Percentiles rank a stretch among this genome's conserved stretches.
These are phyloP conservation scores for Tuber calosporum DNA, from an alignment of 495 filamentous ascomycete species.

Conservation along the genomic window DNA sequence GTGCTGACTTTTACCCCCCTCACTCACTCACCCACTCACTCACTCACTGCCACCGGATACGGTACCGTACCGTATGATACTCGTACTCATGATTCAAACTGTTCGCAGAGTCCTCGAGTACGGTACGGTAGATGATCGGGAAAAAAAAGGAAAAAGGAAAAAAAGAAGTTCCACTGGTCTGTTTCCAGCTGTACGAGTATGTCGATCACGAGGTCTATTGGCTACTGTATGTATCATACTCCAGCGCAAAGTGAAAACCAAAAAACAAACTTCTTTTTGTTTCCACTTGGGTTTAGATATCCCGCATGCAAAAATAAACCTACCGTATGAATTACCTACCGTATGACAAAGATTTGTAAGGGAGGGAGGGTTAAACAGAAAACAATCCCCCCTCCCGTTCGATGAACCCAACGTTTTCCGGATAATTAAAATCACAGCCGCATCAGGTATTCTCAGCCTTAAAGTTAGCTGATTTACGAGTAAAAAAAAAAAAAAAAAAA, in stretches of 20 bases:
- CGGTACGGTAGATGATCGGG: background rate
- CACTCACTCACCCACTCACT: background rate
- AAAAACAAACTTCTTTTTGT: background rate
- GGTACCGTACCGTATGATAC: too few relatives aligned
- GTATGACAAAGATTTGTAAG: background rate
- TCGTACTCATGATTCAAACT: too few relatives aligned
- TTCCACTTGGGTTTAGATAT: background rate
- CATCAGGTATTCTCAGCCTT: background rate
- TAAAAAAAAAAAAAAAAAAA: too few relatives aligned
- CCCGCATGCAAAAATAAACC: background rate
- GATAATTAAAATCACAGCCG: background rate
- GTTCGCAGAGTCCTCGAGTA: too few relatives aligned
- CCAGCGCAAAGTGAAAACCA: background rate
- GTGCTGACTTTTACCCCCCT: too few relatives aligned
- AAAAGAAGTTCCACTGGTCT: background rate
- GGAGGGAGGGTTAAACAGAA: background rate
- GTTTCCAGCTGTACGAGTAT: constrained; percentile 14
- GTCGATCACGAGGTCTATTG: constrained; percentile 20
- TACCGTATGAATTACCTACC: background rate
- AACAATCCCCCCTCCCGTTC: background rate
- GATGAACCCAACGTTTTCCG: background rate
- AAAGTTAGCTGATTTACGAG: background rate
- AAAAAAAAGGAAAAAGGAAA: background rate
- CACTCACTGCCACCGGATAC: background rate
- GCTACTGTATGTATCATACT: too few relatives aligned